phyloP scores from a whole-genome alignment of 176 grass and related monocot species.

The Oryza coarctata region DNA sequence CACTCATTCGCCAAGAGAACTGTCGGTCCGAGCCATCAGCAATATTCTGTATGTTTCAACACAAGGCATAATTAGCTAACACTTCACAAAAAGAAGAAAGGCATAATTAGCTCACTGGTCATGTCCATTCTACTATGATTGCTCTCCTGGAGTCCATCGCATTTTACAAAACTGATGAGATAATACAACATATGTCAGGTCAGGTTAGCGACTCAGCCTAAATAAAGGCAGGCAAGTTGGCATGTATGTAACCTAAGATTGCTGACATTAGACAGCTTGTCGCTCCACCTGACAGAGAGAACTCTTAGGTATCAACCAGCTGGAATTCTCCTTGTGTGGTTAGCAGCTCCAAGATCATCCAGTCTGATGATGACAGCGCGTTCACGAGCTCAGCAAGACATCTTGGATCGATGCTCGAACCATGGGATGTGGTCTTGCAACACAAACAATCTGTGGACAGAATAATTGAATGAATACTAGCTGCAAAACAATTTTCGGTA shows the following conservation, averaged over 20 bases:
- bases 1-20: neutral
- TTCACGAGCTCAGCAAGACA: neutral
- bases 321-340: neutral
- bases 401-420: neutral
- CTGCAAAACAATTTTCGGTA: neutral
- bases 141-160: neutral
- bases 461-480: neutral
- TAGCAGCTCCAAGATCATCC: neutral
- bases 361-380: neutral
- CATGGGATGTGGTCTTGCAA: neutral
- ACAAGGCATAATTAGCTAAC: neutral
- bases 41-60: neutral
- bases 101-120: neutral
- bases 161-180: neutral
- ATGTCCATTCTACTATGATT: neutral
- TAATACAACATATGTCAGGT: neutral
- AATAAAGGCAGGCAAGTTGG: neutral
- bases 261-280: neutral
- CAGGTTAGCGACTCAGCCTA: neutral
- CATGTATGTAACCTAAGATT: neutral
- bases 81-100: neutral
- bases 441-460: slow-evolving; percentile 8
- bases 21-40: neutral
- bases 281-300: neutral
- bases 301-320: neutral